phyloP scores from a whole-genome alignment of 768 basidiomycete genomes.

The Boletellus sp. region DNA sequence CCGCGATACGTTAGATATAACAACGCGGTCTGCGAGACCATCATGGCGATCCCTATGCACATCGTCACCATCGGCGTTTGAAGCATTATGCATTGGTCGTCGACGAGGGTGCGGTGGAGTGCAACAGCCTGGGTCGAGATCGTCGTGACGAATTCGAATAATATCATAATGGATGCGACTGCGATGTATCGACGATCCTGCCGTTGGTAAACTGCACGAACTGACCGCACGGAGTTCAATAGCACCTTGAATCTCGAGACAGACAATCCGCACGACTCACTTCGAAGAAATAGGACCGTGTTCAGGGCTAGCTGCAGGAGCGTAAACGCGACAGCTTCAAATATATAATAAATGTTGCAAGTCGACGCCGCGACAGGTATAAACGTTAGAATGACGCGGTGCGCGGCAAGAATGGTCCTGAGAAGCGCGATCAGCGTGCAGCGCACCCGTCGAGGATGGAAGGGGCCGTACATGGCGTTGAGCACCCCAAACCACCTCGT shows the following conservation, averaged over 20 bases:
- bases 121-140: neutral
- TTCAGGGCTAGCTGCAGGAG: constrained; percentile 15
- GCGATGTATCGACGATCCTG: neutral
- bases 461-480: constrained; percentile 10
- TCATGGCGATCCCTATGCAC: constrained; percentile 1
- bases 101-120: constrained; percentile 1
- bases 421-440: constrained; percentile 2
- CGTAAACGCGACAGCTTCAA: constrained; percentile 4
- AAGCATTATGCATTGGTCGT: constrained; percentile 10
- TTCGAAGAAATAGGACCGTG: constrained; percentile 15
- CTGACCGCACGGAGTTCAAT: constrained; percentile 1
- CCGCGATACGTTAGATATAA: constrained; percentile 17
- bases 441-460: neutral
- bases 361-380: neutral
- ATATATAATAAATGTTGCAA: constrained; percentile 2
- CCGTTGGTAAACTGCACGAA: constrained; percentile 14
- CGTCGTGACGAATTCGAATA: neutral
- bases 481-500: constrained; percentile 22
- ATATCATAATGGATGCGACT: constrained; percentile 1
- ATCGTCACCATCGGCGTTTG: neutral
- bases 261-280: constrained; percentile 6
- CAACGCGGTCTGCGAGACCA: constrained; percentile 13
- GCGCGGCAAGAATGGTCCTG: constrained; percentile 6
- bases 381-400: neutral
- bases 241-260: neutral